Evolutionary conservation across 2,329 filamentous ascomycete genomes (phyloP), one percentile per base, ranked within the genome.

Genomic region (Plectosphaerella sp.): DNA sequence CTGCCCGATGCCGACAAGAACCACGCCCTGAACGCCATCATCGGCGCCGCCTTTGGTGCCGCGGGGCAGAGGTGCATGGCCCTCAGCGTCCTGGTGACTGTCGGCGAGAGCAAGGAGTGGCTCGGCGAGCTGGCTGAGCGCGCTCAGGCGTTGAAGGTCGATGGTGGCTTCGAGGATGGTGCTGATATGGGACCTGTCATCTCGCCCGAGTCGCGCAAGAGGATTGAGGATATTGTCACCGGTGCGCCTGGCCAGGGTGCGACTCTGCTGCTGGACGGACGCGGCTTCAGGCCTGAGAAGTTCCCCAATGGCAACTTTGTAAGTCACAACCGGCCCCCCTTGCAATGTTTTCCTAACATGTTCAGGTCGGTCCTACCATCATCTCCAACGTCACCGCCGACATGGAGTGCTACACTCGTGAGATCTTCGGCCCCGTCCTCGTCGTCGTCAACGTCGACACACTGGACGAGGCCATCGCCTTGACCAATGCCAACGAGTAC

Each of bases 1-100:
- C 72, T 87, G 25, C 83, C 84, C 1, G 84, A 88, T 67, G 82
- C 77, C 72, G 85, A 87, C 72, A 87, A 86, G 75, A 85, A 87
- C 69, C 82, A 85, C 53, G 76, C 83, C 4, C 66, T 88, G 45
- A 86, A 87, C 61, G 81, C 83, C 33, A 85, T 87, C 64, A 75
- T 79, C 8, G 84, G 84, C 54, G 84, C 84, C 45, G 84, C 84
- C 2, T 88, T 87, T 54, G 84, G 84, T 60, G 84, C 84, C 54
- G 84, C 84, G 41, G 84, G 84, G 9, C 84, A 88, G 70, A 74
- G 84, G 53, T 88, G 84, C 64, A 88, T 88, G 84, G 84, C 84
- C 36, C 69, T 87, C 47, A 85, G 80, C 67, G 84, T 83, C 0
- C 69, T 84, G 9, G 83, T 88, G 49, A 78, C 83, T 67, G 77